Evolutionary conservation across 1,139 yeast species (phyloP), one percentile per base, ranked within the genome.

Genomic region (Torulaspora pretoriensis): DNA sequence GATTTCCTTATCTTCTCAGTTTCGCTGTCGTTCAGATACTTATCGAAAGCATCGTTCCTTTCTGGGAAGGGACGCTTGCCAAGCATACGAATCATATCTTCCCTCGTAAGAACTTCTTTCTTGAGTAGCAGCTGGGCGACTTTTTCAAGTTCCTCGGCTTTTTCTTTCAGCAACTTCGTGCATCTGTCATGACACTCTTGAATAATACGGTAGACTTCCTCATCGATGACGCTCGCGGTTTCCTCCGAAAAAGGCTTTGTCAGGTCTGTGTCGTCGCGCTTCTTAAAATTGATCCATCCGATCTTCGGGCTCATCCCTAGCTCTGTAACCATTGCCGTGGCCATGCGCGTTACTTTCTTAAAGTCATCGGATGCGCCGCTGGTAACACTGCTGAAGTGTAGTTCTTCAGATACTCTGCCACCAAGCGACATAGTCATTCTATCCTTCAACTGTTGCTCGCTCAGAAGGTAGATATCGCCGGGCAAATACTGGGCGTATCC

Each of bases 401-500:
- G 63, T 58, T 83, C 92, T 64, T 84, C 94, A 40, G 84, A 77
- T 12, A 84, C 89, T 61, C 94, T 72, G 14, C 94, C 94, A 49
- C 89, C 94, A 26, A 84, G 66, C 1, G 90, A 76, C 92, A 84
- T 84, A 29, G 84, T 80, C 84, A 84, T 83, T 56, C 88, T 72
- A 63, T 84, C 88, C 52, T 68, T 70, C 53, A 81, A 74, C 58
- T 84, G 89, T 53, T 80, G 81, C 44, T 79, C 77, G 24, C 83
- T 75, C 42, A 82, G 70, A 53, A 84, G 69, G 55, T 79, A 83
- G 47, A 81, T 81, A 62, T 84, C 94, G 50, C 83, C 83, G 3
- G 94, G 94, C 53, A 84, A 71, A 56, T 84, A 84, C 61, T 83
- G 92, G 1, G 94, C 94, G 63, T 84, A 84, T 26, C 94, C 94